A percentile compares a stretch with the other conserved stretches of the same genome.
These are phyloP conservation scores for Brasilioporus rufonigricans DNA, from an alignment of 768 basidiomycete genomes.

Conservation along the genomic window DNA sequence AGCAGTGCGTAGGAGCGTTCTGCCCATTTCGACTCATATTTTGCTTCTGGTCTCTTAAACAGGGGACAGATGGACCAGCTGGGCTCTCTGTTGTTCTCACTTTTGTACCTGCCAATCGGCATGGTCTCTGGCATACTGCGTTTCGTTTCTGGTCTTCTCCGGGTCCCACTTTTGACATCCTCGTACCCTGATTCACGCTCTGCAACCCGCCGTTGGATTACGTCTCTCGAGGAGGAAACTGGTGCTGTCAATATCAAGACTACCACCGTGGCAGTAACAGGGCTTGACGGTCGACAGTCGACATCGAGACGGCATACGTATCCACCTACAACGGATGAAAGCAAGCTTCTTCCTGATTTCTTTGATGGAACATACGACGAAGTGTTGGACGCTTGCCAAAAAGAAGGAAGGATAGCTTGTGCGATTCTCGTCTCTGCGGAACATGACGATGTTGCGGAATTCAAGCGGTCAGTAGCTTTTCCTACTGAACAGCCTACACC, in stretches of 20 bases:
- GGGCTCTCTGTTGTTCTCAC: no score
- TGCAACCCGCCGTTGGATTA: conserved; percentile 73
- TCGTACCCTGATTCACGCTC: conserved; percentile 43
- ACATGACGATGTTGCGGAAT: conserved; percentile 85
- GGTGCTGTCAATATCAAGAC: no score
- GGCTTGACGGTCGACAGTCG: no score
- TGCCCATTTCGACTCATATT: no score
- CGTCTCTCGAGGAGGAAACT: conserved; percentile 81
- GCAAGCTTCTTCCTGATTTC: conserved; percentile 75
- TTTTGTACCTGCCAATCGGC: no score
- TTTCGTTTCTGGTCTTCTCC: conserved; percentile 64
- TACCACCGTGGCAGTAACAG: no score
- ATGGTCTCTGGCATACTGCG: conserved; percentile 46
- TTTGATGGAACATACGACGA: conserved; percentile 79
- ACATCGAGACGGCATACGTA: no score
- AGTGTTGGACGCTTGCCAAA: conserved; percentile 66
- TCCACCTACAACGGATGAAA: conserved; percentile 37
- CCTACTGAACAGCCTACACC: background rate
- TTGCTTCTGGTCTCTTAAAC: no score
- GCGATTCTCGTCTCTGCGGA: conserved; percentile 84
- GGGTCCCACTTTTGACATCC: conserved; percentile 64
- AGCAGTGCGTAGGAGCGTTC: no score
- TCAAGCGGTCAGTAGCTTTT: conserved; percentile 64
- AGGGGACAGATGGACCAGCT: no score
- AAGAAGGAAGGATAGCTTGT: conserved; percentile 71